Evolutionary conservation across 352 stramenopile genomes (phyloP).

Genomic region (Phytophthora litchii): DNA sequence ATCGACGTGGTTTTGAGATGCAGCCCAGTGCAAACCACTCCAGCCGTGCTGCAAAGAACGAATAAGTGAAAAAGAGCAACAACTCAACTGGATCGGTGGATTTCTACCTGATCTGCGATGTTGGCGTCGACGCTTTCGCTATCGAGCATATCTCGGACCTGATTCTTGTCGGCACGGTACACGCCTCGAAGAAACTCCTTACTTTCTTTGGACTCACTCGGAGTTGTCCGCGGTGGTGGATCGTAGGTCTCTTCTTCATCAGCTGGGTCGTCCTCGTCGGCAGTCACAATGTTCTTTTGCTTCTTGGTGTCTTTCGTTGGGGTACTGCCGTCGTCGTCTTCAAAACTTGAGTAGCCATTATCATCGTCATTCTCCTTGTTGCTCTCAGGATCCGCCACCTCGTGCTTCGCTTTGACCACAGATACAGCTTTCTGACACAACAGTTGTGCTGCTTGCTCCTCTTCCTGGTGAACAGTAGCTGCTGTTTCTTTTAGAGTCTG

Average conservation of each 20-base stretch:
- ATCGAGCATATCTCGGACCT: constrained; percentile 61
- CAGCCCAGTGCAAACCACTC: constrained; percentile 80
- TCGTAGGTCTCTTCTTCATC: constrained; percentile 35
- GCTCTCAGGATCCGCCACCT: constrained; percentile 8
- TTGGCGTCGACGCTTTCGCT: constrained; percentile 49
- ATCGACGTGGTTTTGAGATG: constrained; percentile 63
- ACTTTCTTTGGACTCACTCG: constrained; percentile 52
- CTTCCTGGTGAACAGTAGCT: constrained; percentile 32
- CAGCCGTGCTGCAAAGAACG: constrained; percentile 60
- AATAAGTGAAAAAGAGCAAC: neutral
- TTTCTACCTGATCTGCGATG: constrained; percentile 61
- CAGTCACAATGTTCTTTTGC: constrained; percentile 2
- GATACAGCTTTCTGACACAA: constrained; percentile 18
- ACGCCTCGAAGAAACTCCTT: constrained; percentile 73
- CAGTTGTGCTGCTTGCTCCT: constrained; percentile 30
- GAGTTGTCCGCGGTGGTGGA: constrained; percentile 43
- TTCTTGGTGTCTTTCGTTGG: constrained; percentile 21
- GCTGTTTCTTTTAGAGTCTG: constrained; percentile 33
- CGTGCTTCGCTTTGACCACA: constrained; percentile 13
- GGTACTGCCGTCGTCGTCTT: constrained; percentile 44
- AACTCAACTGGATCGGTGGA: neutral
- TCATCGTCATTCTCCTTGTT: constrained; percentile 32
- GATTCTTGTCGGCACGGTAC: constrained; percentile 58
- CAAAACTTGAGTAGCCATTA: constrained; percentile 71
- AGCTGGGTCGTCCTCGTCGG: constrained; percentile 11